Evolutionary conservation across 163 green algal genomes (phyloP), one percentile per base, ranked within the genome.

Genomic region (Coccomyxa subellipsoidea): DNA sequence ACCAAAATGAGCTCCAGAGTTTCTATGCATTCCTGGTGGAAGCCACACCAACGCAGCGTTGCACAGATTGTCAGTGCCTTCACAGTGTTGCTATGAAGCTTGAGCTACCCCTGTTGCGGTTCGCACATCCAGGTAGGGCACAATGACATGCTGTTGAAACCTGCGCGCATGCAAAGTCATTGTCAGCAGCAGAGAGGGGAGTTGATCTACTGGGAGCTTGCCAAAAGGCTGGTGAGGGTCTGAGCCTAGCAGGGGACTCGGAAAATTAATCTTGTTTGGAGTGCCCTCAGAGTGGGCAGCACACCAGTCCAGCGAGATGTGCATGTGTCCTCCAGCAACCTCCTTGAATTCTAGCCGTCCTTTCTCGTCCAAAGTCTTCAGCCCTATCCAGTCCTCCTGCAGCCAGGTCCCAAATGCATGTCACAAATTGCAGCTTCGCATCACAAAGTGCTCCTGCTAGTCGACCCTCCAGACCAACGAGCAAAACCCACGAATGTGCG

Each of bases 381-480:
- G 86, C 0, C 94, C 94, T n/a, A 98, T 84, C 87, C 86, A 93
- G 86, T 98, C 94, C 82, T 96, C 89, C 38, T 87, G 83, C 59
- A 38, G 21, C 8, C 27, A 73, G 66, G 18, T 29, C 12, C 47
- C 18, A 29, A 12, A 66, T 18, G 47, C 47, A 66, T 66, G 47
- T 66, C 47, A 66, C 18, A 66, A 18, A 36, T 69, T 36, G 6
- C 8, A 15, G 38, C 23, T 35, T 36, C 7, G n/a, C 15, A 32
- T 70, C 10, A 69, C 6, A 27, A 15, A 7, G 37, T 29, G 18
- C 12, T 66, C 47, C 47, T 66, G 47, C 47, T 66, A 18, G 12
- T 66, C 47, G 18, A 18, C 12, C 12, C 47, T 66, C 12, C 18
- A 66, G 47, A 29, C 12, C 47, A 66, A n/a, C n/a, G n/a, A n/a